Percentiles rank a stretch among this genome's conserved stretches.
These are phyloP conservation scores for Tuber microsphaerosporum DNA, from an alignment of 495 filamentous ascomycete species.

Conservation along the genomic window DNA sequence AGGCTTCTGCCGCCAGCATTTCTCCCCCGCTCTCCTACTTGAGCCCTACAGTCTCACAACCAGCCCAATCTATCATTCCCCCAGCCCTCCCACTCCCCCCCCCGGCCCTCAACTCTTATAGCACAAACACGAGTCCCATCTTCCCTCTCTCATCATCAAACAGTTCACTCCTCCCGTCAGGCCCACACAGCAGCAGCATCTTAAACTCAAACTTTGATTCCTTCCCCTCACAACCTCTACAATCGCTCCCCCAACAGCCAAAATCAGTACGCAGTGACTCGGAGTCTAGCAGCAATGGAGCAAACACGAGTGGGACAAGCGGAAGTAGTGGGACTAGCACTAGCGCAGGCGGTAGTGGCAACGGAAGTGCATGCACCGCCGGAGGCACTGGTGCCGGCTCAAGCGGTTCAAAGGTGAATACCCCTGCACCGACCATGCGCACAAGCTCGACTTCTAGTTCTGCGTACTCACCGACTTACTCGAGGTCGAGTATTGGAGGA, in stretches of 20 bases:
- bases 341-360: not conserved
- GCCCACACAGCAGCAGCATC: slow-evolving; percentile 9
- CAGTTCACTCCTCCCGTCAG: slow-evolving; percentile 21
- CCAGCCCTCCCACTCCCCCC: slow-evolving; percentile 18
- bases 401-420: slow-evolving; percentile 13
- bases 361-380: not conserved
- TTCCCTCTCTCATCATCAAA: slow-evolving; percentile 30
- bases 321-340: not conserved
- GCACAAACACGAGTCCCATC: slow-evolving; percentile 10
- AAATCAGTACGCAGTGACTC: slow-evolving; percentile 25
- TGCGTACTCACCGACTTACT: slow-evolving; percentile 20
- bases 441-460: slow-evolving; percentile 16
- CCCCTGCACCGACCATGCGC: slow-evolving; percentile 16
- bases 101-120: slow-evolving; percentile 5
- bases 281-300: slow-evolving; percentile 18
- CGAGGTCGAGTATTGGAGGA: slow-evolving; percentile 23
- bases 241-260: slow-evolving; percentile 13
- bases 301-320: not conserved
- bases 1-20: not conserved
- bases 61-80: not conserved
- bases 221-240: slow-evolving; percentile 16
- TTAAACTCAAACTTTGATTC: slow-evolving; percentile 13
- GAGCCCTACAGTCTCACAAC: slow-evolving; percentile 11
- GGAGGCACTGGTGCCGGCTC: not conserved
- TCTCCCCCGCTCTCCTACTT: slow-evolving; percentile 7